Conservation (phyloP, 305 asterid species). For the Striga hermonthica region DNA sequence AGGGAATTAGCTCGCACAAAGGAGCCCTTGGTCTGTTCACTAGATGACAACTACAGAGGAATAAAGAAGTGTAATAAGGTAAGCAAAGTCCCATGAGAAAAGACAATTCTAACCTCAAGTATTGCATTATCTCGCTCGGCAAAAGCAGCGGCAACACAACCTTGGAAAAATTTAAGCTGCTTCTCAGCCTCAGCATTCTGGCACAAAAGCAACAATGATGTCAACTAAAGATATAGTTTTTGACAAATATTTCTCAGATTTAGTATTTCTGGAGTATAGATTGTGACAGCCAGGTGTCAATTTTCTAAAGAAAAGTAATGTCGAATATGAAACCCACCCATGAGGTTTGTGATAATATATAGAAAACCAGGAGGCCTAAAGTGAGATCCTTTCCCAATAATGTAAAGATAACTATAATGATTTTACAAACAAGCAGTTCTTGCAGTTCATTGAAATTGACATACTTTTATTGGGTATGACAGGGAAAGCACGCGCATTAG, state of each 20-base stretch:
- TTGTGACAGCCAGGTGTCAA: background rate
- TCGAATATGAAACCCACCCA: no score
- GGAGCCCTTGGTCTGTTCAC: background rate
- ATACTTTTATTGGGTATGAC: no score
- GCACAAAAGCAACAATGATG: slow-evolving; percentile 24
- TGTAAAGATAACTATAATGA: no score
- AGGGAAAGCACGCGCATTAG: no score
- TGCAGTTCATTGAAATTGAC: no score
- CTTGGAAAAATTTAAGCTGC: slow-evolving; percentile 90
- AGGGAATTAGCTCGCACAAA: slow-evolving; percentile 1
- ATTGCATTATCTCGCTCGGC: slow-evolving; percentile 90
- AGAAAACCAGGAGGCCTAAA: no score
- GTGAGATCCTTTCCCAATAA: no score
- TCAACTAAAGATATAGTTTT: background rate
- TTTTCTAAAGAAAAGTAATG: no score
- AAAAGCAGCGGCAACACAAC: slow-evolving; percentile 92
- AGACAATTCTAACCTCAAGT: slow-evolving; percentile 63
- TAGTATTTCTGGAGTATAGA: slow-evolving; percentile 5
- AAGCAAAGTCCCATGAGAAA: slow-evolving; percentile 19
- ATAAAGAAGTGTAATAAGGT: background rate
- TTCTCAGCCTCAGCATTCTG: slow-evolving; percentile 93
- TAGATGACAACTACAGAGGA: background rate
- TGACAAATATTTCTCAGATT: slow-evolving; percentile 15
- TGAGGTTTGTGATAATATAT: no score
- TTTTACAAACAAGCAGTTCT: no score